A percentile compares a stretch with the other conserved stretches of the same genome.
phyloP scores from a whole-genome alignment of 2,329 filamentous ascomycete species.

The Xylariaceae sp. region DNA sequence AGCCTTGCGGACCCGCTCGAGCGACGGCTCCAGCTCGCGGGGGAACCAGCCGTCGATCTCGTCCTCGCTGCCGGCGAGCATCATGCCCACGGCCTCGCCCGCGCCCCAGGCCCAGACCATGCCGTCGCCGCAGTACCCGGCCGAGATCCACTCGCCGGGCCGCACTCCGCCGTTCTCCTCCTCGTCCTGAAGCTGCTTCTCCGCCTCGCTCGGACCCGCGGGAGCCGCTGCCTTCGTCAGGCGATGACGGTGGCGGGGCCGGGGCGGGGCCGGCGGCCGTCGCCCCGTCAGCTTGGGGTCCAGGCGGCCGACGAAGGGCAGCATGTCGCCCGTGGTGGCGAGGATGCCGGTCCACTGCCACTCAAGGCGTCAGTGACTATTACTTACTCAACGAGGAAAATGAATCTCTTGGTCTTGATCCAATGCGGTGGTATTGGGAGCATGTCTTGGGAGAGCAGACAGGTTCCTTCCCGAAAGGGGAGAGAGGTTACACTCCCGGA shows the following conservation, averaged over 20 bases:
- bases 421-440: too few species aligned
- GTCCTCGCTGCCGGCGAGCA: constrained; percentile 34
- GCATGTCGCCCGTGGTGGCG: constrained; percentile 37
- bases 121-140: constrained; percentile 43
- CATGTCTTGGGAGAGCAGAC: too few species aligned
- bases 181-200: background rate
- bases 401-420: too few species aligned
- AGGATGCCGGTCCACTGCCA: constrained; percentile 47
- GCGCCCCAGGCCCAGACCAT: constrained; percentile 48
- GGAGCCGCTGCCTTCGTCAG: too few species aligned
- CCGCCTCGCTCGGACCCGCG: too few species aligned
- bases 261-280: too few species aligned
- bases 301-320: constrained; percentile 44
- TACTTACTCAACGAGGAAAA: too few species aligned
- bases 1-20: constrained; percentile 27
- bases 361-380: too few species aligned
- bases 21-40: constrained; percentile 25
- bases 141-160: constrained; percentile 42
- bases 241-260: too few species aligned
- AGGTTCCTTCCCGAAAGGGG: too few species aligned
- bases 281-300: constrained; percentile 24
- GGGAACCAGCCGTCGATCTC: constrained; percentile 35
- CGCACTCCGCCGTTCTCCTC: constrained; percentile 1
- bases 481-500: too few species aligned
- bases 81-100: constrained; percentile 38